Base-by-base conservation (phyloP, 495 filamentous ascomycete species). In the Neurospora sp. region DNA sequence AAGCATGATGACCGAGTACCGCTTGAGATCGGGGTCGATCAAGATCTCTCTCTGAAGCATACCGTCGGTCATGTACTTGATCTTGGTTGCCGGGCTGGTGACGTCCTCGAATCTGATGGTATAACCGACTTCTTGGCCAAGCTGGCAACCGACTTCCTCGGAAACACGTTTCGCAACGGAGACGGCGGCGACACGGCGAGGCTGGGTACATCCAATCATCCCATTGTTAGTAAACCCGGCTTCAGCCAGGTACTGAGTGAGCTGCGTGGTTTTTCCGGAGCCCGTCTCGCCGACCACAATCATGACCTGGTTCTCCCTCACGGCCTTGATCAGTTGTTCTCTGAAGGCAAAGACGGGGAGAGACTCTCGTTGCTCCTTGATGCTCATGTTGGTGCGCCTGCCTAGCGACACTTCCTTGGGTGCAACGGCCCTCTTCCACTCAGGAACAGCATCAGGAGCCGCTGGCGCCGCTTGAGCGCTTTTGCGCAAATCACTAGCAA, bases 11-110 rank as follows among this genome's bases (percentile, higher is more conserved):
- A 96, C 93, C 4, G 92, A 94, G 76, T 99, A 99, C 76, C 90
- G 89, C 79, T 88, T 92, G 62, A 98, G 82, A 77, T 94, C 89
- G 0, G 94, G 92, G 78, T 98, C 96, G 39, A 98, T 84, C 18
- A 99, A 85, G 73, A 98, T 93, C 82, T 99, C 96, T 83, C 96
- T 85, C 83, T 98, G 91, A 77, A 99, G 88, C 92, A 98, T 99
- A 81, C 96, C 96, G 75, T 99, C 96, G 14, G 96, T 99, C 94
- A 98, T 98, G 83, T 98, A 99, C 83, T 98, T 98, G 84, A 99
- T 98, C 80, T 90, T 91, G 14, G 96, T 99, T 16, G 92, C 90
- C 2, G 94, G 90, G 75, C 90, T 92, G 0, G 96, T 97, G 78
- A 90, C 92, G 78, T 99, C 96, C 78, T 99, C 96, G 79, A 99